Evolutionary conservation across 1,139 yeast genomes (phyloP), one percentile per base, ranked within the genome.

Genomic region (Debaryomyces sp.): DNA sequence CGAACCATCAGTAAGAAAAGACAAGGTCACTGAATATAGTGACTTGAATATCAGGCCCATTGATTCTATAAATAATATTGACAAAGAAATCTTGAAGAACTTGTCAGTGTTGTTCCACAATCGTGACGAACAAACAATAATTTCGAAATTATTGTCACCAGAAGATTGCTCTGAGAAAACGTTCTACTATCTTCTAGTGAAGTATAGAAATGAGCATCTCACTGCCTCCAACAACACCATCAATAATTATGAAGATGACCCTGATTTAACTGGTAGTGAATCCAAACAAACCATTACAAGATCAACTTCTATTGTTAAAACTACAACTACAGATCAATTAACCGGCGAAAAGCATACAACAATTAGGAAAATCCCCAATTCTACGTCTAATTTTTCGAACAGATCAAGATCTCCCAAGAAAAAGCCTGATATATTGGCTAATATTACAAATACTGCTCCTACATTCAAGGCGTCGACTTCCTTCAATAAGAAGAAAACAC

Each of bases 41-140:
- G 66, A 56, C 50, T 62, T 63, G 50, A 70, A 78, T 54, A 63
- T 81, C 51, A 75, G 71, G 51, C 80, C 84, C 37, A 72, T 89
- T 38, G 67, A 68, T 30, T 73, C 83, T 3, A 70, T 67, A 38
- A 74, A 71, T 13, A 87, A 84, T 45, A 85, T 94, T 48, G 98
- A 94, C 67, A 74, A 75, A 50, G 96, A 91, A 61, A 89, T 94
- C 45, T 75, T 94, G 59, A 87, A 89, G 60, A 92, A 90, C 60
- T 75, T 95, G 56, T 89, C 90, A 48, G 91, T 92, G 27, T 71
- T 94, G 50, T 94, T 97, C 85, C 98, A 92, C 64, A 96, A 96
- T 44, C 89, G 90, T 50, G 77, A 83, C 35, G 81, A 82, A 50
- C 77, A 81, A 17, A 69, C 79, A 10, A 82, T 94, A 34, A 71